A percentile compares a stretch with the other conserved stretches of the same genome.
Evolutionary conservation across 306 rosid genomes (phyloP).

Genomic region (Cucurbita ficifolia): DNA sequence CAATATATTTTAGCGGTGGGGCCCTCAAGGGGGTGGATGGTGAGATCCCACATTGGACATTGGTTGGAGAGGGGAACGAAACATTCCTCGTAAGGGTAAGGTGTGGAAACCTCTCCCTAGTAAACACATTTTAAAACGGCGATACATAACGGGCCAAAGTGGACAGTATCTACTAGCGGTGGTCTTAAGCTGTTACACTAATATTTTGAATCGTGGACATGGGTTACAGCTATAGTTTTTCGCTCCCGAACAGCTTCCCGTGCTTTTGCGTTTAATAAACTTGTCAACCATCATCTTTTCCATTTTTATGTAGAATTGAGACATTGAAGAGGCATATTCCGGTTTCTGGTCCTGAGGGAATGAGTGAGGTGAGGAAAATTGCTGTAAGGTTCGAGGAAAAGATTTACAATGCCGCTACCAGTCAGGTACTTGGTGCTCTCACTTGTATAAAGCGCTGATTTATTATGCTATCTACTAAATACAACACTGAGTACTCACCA

Average conservation of each 20-base stretch:
- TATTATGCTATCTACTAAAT: not conserved
- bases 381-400: slow-evolving; percentile 80
- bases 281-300: not conserved
- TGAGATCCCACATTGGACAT: too few relatives aligned
- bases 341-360: slow-evolving; percentile 39
- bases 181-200: not conserved
- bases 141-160: too few relatives aligned
- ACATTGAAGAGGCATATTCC: slow-evolving; percentile 58
- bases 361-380: slow-evolving; percentile 40
- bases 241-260: not conserved
- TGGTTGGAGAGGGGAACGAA: too few relatives aligned
- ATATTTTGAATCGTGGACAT: not conserved
- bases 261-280: not conserved
- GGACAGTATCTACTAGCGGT: too few relatives aligned
- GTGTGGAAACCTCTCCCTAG: too few relatives aligned
- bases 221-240: not conserved
- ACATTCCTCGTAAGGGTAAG: too few relatives aligned
- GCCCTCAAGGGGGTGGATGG: too few relatives aligned
- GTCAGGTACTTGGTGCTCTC: slow-evolving; percentile 32
- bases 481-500: not conserved
- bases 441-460: not conserved
- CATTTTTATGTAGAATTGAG: slow-evolving; percentile 37
- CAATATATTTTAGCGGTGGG: too few relatives aligned
- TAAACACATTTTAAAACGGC: too few relatives aligned
- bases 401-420: slow-evolving; percentile 40